A percentile compares a stretch with the other conserved stretches of the same genome.
phyloP scores from a whole-genome alignment of 805 yeast species.

The Monosporozyma servazzii region DNA sequence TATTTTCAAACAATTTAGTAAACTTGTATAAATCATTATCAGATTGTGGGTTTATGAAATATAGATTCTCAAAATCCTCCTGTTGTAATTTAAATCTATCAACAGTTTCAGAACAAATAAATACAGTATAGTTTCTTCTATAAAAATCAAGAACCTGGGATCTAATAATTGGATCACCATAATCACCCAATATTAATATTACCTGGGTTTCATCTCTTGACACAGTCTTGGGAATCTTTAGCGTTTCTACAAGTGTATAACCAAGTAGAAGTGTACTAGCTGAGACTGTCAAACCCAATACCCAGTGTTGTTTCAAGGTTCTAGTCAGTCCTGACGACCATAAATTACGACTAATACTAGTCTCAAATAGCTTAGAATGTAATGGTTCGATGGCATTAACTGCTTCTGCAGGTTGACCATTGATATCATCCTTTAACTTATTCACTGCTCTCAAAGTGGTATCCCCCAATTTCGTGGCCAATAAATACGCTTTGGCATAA shows the following conservation, averaged over 20 bases:
- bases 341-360: not conserved
- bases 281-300: not conserved
- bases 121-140: constrained; percentile 26
- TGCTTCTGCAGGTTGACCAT: not conserved
- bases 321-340: not conserved
- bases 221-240: not conserved
- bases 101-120: constrained; percentile 25
- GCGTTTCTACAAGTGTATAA: not conserved
- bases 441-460: constrained; percentile 6
- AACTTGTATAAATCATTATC: constrained; percentile 16
- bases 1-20: constrained; percentile 9
- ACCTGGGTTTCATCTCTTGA: not conserved
- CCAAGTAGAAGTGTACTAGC: not conserved
- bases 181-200: constrained; percentile 25
- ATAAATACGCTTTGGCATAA: constrained; percentile 7
- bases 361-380: not conserved
- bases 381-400: not conserved
- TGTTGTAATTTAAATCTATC: constrained; percentile 15
- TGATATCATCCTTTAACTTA: not conserved
- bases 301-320: not conserved
- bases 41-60: constrained; percentile 19
- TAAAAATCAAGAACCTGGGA: constrained; percentile 30
- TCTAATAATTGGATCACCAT: constrained; percentile 30
- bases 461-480: constrained; percentile 8
- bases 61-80: constrained; percentile 24